Evolutionary conservation across 129 eudicot species (phyloP), one percentile per base, ranked within the genome.

Genomic region (Ambrosia artemisiifolia): DNA sequence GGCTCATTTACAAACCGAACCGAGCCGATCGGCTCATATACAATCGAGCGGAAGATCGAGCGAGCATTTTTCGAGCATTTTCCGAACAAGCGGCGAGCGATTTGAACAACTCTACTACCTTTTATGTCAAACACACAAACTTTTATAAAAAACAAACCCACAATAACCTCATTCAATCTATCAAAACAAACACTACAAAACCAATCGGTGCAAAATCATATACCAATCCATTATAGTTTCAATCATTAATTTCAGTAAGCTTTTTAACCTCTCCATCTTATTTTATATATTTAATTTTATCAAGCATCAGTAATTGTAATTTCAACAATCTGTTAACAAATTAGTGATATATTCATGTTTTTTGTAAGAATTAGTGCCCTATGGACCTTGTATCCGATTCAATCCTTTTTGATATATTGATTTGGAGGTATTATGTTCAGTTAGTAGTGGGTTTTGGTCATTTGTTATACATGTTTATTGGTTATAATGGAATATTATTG

Each of bases 191-290:
- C 30, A 11, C 19, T 28, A 33, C 7, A 51, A 70, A 54, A 16
- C 65, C 65, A 18, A 70, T 70, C 12, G 51, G 36, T 70, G 65
- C 13, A 67, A 67, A 67, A 24, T 24, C 28, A 24, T 0, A 24
- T 0, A n/a, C n/a, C n/a, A 24, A 24, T 24, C 28, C 69, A 43
- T 60, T 60, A 60, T 47, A 30, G 34, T 38, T 72, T 60, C 53
- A 16, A 44, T 33, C 65, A 59, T 38, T 14, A 43, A 42, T 28
- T 60, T 61, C 47, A 73, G 77, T 73, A 73, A 46, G 77, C 38
- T 61, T 43, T 61, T 35, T 38, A 13, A 42, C 36, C 44, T 60
- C 40, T 30, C 11, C 17, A 49, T 9, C 9, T 71, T 28, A 0
- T 40, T 56, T n/a, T 30, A n/a, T 44, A 13, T 8, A 24, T 24